Conservation (phyloP, 2,329 filamentous ascomycete genomes). For the Pseudohalonectria lignicola region DNA sequence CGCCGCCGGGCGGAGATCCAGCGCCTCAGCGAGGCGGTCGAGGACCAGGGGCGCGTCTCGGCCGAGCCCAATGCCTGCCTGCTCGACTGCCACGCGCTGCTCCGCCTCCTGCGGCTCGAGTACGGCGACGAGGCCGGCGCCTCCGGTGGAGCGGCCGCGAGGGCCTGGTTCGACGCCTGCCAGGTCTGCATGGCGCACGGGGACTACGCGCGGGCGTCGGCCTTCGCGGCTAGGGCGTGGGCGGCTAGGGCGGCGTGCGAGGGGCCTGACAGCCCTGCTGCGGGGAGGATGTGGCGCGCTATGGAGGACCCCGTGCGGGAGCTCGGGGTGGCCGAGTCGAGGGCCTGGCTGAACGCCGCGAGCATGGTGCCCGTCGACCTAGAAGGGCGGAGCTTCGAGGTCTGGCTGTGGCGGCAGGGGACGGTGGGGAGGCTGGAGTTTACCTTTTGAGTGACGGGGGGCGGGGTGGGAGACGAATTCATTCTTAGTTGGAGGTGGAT, state of each 20-base stretch:
- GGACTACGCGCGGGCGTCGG: not conserved
- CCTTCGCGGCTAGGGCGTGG: not conserved
- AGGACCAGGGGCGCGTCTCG: not conserved
- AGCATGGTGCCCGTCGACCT: not conserved
- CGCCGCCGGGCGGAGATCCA: not conserved
- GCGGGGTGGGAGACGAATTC: too few relatives aligned
- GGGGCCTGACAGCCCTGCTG: not conserved
- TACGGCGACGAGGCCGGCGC: not conserved
- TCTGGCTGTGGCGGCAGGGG: not conserved
- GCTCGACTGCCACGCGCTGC: not conserved
- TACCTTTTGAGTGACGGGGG: too few relatives aligned
- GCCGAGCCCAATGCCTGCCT: not conserved
- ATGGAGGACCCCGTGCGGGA: too few relatives aligned
- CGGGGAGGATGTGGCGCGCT: too few relatives aligned
- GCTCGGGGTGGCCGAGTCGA: too few relatives aligned
- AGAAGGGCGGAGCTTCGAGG: not conserved
- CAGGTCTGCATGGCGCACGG: not conserved
- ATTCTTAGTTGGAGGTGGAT: too few relatives aligned
- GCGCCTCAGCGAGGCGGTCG: not conserved
- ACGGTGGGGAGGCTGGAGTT: too few relatives aligned
- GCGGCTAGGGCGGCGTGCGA: not conserved
- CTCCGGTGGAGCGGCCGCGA: not conserved
- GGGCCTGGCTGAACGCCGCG: not conserved
- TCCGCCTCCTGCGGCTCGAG: not conserved
- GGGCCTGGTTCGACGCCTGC: not conserved